Evolutionary conservation across 2,329 filamentous ascomycete species (phyloP).

Genomic region (Xylariomycetidae sp.): DNA sequence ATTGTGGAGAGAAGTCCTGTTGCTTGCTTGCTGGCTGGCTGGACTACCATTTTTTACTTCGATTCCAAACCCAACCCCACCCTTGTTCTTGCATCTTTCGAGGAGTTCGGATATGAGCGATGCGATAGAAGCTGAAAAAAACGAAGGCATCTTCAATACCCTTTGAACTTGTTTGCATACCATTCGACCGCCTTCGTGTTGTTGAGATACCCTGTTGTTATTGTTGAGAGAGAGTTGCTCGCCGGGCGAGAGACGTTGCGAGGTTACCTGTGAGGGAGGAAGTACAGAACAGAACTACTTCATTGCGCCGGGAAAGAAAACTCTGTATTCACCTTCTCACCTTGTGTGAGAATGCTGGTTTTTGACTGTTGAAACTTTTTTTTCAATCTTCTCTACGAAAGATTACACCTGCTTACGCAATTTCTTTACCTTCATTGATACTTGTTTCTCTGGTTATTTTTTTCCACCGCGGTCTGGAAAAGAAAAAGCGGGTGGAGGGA

Average conservation of each 20-base stretch:
- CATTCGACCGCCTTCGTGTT: slow-evolving; percentile 13
- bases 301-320: slow-evolving; percentile 10
- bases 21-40: no score
- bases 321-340: slow-evolving; percentile 1
- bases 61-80: slow-evolving; percentile 6
- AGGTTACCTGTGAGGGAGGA: slow-evolving; percentile 11
- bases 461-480: no score
- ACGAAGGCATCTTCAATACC: slow-evolving; percentile 11
- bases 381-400: no score
- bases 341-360: slow-evolving; percentile 2
- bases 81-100: slow-evolving; percentile 7
- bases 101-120: no score
- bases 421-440: no score
- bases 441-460: no score
- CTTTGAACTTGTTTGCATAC: slow-evolving; percentile 6
- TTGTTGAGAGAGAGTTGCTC: no score
- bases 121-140: no score
- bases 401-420: no score
- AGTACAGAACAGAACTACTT: slow-evolving; percentile 5
- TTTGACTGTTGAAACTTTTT: slow-evolving; percentile 5
- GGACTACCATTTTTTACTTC: slow-evolving; percentile 8
- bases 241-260: slow-evolving; percentile 15
- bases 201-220: slow-evolving; percentile 21
- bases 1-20: slow-evolving; percentile 5
- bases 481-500: no score